Evolutionary conservation across 2,329 filamentous ascomycete genomes (phyloP).

Genomic region (Verticillium longisporum): DNA sequence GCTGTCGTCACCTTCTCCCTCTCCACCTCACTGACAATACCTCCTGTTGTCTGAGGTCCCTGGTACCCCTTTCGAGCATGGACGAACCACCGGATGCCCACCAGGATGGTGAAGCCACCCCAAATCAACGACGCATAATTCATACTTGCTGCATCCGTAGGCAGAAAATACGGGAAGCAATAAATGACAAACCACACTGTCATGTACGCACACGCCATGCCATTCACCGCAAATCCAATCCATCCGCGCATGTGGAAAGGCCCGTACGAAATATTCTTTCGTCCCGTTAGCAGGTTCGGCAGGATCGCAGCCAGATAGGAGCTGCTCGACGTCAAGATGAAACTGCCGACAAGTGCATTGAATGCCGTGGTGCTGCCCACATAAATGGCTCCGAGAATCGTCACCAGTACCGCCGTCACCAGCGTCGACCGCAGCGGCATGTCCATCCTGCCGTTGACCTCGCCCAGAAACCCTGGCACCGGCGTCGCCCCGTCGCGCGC

Average conservation of each 20-base stretch:
- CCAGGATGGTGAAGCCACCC: conserved; percentile 30
- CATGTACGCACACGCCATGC: conserved; percentile 49
- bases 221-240: conserved; percentile 43
- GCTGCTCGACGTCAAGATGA: conserved; percentile 30
- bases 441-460: conserved; percentile 20
- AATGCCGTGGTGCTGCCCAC: conserved; percentile 62
- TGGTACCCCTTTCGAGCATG: conserved; percentile 16
- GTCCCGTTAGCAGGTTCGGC: conserved; percentile 40
- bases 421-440: conserved; percentile 39
- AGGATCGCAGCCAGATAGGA: conserved; percentile 60
- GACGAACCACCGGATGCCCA: conserved; percentile 33
- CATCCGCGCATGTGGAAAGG: conserved; percentile 47
- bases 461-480: conserved; percentile 19
- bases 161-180: conserved; percentile 47
- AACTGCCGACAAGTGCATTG: conserved; percentile 54
- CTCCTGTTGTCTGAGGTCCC: conserved; percentile 11
- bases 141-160: conserved; percentile 39
- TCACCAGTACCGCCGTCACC: conserved; percentile 34
- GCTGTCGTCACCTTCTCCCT: not conserved
- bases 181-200: conserved; percentile 56
- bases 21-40: conserved; percentile 2
- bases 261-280: conserved; percentile 36
- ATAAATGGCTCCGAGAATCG: conserved; percentile 56
- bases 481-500: conserved; percentile 31
- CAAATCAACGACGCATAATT: conserved; percentile 43